phyloP scores from a whole-genome alignment of 345 rosid genomes.

The Gossypium stocksii region DNA sequence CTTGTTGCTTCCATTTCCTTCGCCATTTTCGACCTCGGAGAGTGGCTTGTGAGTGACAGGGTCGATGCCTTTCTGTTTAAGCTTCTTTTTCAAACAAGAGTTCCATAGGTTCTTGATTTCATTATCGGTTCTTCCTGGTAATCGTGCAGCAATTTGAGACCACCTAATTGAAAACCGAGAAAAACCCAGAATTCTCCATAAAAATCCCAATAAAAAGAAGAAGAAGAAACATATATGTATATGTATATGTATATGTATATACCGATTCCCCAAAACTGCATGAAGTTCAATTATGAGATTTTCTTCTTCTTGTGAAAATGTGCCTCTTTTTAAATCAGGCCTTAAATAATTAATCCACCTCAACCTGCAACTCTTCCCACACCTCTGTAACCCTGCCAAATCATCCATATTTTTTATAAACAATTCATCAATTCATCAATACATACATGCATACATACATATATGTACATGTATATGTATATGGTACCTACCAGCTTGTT shows the following conservation, averaged over 20 bases:
- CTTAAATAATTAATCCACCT: slow-evolving; percentile 95
- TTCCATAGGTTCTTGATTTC: slow-evolving; percentile 64
- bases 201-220: neutral
- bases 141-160: slow-evolving; percentile 66
- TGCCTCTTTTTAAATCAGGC: slow-evolving; percentile 95
- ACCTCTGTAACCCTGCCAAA: slow-evolving; percentile 74
- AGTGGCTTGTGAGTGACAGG: slow-evolving; percentile 58
- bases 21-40: slow-evolving; percentile 48
- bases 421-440: neutral
- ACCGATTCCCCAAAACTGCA: slow-evolving; percentile 88
- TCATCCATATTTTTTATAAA: neutral
- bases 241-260: too few relatives aligned
- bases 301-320: slow-evolving; percentile 93
- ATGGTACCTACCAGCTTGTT: slow-evolving; percentile 59
- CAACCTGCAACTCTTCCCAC: slow-evolving; percentile 93
- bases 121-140: slow-evolving; percentile 68
- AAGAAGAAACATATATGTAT: too few relatives aligned
- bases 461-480: neutral
- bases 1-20: neutral
- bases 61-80: slow-evolving; percentile 53
- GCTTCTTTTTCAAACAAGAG: slow-evolving; percentile 54
- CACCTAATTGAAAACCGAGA: slow-evolving; percentile 24
- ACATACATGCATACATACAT: neutral
- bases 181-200: neutral
- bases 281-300: slow-evolving; percentile 79